These are phyloP conservation scores for Fragilaria radians DNA, from an alignment of 108 stramenopile species.

Conservation along the genomic window DNA sequence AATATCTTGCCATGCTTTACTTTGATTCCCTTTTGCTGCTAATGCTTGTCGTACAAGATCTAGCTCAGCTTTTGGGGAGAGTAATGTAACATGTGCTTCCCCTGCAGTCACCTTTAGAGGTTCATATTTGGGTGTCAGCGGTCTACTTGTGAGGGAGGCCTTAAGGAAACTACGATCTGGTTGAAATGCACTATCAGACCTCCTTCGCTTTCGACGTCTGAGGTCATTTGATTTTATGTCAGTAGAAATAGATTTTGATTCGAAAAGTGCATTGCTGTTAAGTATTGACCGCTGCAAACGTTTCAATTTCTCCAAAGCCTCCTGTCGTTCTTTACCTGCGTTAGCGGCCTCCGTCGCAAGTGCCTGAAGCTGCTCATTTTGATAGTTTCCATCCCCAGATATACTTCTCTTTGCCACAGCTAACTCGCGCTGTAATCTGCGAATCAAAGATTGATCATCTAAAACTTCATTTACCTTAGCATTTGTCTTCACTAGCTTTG, in stretches of 20 bases:
- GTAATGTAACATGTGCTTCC: slow-evolving; percentile 2
- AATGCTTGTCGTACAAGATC: neutral
- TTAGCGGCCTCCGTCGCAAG: slow-evolving; percentile 44
- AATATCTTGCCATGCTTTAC: neutral
- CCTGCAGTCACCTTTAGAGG: neutral
- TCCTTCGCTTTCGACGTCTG: slow-evolving; percentile 22
- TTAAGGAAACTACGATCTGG: neutral
- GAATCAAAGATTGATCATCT: slow-evolving; percentile 59
- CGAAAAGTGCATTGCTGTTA: slow-evolving; percentile 56
- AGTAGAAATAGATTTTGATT: neutral
- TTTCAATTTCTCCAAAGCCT: slow-evolving; percentile 64
- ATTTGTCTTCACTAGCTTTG: slow-evolving; percentile 99
- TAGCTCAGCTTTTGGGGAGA: slow-evolving; percentile 5
- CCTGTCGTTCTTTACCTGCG: slow-evolving; percentile 52
- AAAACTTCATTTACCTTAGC: slow-evolving; percentile 95
- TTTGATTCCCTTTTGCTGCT: slow-evolving; percentile 1
- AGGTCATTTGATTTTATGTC: neutral
- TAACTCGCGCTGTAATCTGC: slow-evolving; percentile 89
- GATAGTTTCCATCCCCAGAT: slow-evolving; percentile 35
- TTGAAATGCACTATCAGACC: slow-evolving; percentile 31
- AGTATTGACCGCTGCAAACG: slow-evolving; percentile 70
- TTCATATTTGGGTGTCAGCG: neutral
- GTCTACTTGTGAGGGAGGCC: neutral
- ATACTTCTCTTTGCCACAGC: slow-evolving; percentile 87
- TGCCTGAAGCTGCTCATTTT: slow-evolving; percentile 43